Percentiles rank a stretch among this genome's conserved stretches.
These are phyloP conservation scores for Alternaria arborescens DNA, from an alignment of 2,329 filamentous ascomycete genomes.

Conservation along the genomic window DNA sequence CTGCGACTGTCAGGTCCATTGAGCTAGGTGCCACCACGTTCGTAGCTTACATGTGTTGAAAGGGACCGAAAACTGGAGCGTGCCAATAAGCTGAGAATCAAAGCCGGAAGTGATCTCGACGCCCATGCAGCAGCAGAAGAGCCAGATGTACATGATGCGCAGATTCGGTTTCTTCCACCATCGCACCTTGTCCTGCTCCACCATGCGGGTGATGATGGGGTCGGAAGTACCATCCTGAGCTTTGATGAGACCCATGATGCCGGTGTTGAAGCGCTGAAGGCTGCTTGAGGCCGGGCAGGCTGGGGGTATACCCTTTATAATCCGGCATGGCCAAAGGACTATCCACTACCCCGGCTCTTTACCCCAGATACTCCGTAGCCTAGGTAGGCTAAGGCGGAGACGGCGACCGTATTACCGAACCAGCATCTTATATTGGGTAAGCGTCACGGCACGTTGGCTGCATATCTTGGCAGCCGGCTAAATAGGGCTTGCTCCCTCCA, in stretches of 20 bases:
- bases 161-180: slow-evolving; percentile 56
- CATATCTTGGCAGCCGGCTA: slow-evolving; percentile 36
- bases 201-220: slow-evolving; percentile 55
- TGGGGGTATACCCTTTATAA: slow-evolving; percentile 36
- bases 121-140: slow-evolving; percentile 50
- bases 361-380: slow-evolving; percentile 33
- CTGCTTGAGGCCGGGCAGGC: slow-evolving; percentile 20
- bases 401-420: slow-evolving; percentile 39
- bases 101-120: slow-evolving; percentile 52
- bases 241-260: slow-evolving; percentile 40
- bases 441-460: slow-evolving; percentile 32
- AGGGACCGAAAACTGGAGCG: slow-evolving; percentile 44
- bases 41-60: slow-evolving; percentile 45
- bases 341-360: slow-evolving; percentile 30
- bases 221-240: slow-evolving; percentile 44
- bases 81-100: slow-evolving; percentile 51
- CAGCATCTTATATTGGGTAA: slow-evolving; percentile 29
- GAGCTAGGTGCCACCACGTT: no score
- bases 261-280: slow-evolving; percentile 20
- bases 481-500: slow-evolving; percentile 32
- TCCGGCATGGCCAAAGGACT: slow-evolving; percentile 1
- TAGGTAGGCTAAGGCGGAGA: slow-evolving; percentile 32
- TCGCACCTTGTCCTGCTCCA: slow-evolving; percentile 52
- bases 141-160: slow-evolving; percentile 49
- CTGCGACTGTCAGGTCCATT: slow-evolving; percentile 25